Percentiles rank a stretch among this genome's conserved stretches.
phyloP scores from a whole-genome alignment of 352 stramenopile genomes.

The Blastocystis sp. region DNA sequence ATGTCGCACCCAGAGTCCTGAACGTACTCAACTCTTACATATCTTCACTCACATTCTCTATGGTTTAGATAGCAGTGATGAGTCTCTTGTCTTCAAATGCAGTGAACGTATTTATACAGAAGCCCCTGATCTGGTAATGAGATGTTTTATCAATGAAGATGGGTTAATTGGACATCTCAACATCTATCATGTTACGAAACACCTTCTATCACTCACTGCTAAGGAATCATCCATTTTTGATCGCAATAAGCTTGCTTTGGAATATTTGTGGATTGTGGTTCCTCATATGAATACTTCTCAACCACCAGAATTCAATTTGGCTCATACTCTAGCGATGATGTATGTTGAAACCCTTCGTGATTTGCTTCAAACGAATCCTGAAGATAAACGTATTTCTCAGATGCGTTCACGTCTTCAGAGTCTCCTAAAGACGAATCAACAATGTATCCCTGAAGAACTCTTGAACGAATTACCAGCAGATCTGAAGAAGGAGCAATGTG shows the following conservation, averaged over 20 bases:
- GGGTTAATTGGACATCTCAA: slow-evolving; percentile 48
- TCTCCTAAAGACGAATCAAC: not conserved
- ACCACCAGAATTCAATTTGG: not conserved
- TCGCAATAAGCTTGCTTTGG: not conserved
- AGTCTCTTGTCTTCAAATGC: slow-evolving; percentile 57
- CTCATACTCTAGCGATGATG: not conserved
- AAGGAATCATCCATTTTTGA: not conserved
- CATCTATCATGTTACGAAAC: slow-evolving; percentile 38
- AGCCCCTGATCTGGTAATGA: not conserved
- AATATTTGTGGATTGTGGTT: not conserved
- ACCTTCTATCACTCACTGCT: not conserved
- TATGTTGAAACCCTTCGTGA: slow-evolving; percentile 23
- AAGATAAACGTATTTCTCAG: not conserved
- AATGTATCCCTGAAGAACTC: not conserved
- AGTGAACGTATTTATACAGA: slow-evolving; percentile 37
- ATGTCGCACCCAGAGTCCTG: not conserved
- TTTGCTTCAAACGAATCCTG: too few relatives aligned
- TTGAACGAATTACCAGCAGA: not conserved
- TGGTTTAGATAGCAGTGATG: slow-evolving; percentile 16
- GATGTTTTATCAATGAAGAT: slow-evolving; percentile 38
- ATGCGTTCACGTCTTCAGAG: not conserved
- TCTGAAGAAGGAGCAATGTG: slow-evolving; percentile 11
- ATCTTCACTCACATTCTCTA: slow-evolving; percentile 53
- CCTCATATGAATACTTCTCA: not conserved
- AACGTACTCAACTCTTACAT: slow-evolving; percentile 6